phyloP scores from a whole-genome alignment of 495 filamentous ascomycete genomes.

The Podospora appendiculata region DNA sequence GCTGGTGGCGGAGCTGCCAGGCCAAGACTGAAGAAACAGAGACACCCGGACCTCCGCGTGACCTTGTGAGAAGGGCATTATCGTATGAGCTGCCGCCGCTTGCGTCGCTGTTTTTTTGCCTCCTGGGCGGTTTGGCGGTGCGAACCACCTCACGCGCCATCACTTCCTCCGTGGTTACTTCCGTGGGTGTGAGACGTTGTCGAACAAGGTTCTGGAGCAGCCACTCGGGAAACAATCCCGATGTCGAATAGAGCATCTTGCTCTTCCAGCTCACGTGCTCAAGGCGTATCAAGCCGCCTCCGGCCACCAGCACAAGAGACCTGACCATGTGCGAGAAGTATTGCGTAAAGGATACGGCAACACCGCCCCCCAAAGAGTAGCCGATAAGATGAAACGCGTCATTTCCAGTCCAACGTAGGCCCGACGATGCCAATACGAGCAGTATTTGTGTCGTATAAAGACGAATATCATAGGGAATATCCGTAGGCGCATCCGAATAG shows the following conservation, averaged over 20 bases:
- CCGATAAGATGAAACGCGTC: slow-evolving; percentile 62
- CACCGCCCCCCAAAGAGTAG: slow-evolving; percentile 77
- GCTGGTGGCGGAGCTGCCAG: slow-evolving; percentile 50
- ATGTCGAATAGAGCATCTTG: slow-evolving; percentile 32
- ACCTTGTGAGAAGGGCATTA: slow-evolving; percentile 33
- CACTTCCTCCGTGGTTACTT: slow-evolving; percentile 15
- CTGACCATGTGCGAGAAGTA: slow-evolving; percentile 60
- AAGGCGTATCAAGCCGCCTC: slow-evolving; percentile 48
- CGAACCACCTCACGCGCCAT: slow-evolving; percentile 21
- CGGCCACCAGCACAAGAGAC: slow-evolving; percentile 69
- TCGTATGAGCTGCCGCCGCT: slow-evolving; percentile 31
- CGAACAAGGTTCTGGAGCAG: slow-evolving; percentile 46
- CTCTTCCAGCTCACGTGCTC: slow-evolving; percentile 34
- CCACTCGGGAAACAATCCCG: slow-evolving; percentile 42
- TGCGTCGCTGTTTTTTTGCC: slow-evolving; percentile 22
- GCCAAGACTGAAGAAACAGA: slow-evolving; percentile 38
- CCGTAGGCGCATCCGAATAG: slow-evolving; percentile 62
- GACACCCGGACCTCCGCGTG: slow-evolving; percentile 21
- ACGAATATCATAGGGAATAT: slow-evolving; percentile 57
- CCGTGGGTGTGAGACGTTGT: slow-evolving; percentile 38
- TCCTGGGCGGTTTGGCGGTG: slow-evolving; percentile 10
- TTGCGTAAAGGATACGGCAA: slow-evolving; percentile 62
- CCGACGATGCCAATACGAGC: slow-evolving; percentile 59
- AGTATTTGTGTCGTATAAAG: slow-evolving; percentile 71
- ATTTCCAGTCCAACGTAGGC: slow-evolving; percentile 38